Evolutionary conservation across 495 filamentous ascomycete genomes (phyloP), one percentile per base, ranked within the genome.

Genomic region (Xylaria venustula): DNA sequence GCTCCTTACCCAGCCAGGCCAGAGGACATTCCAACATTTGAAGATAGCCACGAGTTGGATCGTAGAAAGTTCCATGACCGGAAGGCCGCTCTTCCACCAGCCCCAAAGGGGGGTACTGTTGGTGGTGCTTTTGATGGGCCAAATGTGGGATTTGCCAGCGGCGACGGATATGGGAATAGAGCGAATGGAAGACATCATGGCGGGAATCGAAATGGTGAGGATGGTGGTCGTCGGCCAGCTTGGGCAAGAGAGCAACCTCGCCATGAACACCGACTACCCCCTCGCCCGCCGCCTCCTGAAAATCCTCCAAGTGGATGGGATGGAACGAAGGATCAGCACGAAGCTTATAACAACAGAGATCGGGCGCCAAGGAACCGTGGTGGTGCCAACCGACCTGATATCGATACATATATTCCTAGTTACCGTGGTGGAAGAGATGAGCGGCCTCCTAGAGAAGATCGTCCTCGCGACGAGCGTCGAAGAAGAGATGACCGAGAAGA

Each of bases 21-120:
- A 3, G 84, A 87, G 60, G 93, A 98, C 34, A 76, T 99, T 20
- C 94, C 94, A 20, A 82, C 77, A 17, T 98, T 95, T 64, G 89
- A 94, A 63, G 95, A 98, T 63, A 96, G 91, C 17, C 94, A 99
- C 75, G 94, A 99, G 74, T 79, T 98, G 20, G 94, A 99, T 67
- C 86, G 94, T 34, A 85, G 92, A 58, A 93, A 91, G 71, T 90
- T 92, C 67, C 88, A 93, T 61, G 85, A 88, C 61, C 84, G 93
- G 62, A 88, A 88, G 67, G 86, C 85, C 12, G 85, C 85, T 15
- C 79, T 91, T 47, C 93, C 94, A 23, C 94, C 94, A 17, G 93
- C 92, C 19, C 95, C 94, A 12, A 90, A 92, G 63, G 92, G 91
- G 20, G 91, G 90, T 14, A 91, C 89, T 11, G 90, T 95, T 19